A percentile compares a stretch with the other conserved stretches of the same genome.
Conservation (phyloP, 176 grass and related monocot species). For the Panicum miliaceum region DNA sequence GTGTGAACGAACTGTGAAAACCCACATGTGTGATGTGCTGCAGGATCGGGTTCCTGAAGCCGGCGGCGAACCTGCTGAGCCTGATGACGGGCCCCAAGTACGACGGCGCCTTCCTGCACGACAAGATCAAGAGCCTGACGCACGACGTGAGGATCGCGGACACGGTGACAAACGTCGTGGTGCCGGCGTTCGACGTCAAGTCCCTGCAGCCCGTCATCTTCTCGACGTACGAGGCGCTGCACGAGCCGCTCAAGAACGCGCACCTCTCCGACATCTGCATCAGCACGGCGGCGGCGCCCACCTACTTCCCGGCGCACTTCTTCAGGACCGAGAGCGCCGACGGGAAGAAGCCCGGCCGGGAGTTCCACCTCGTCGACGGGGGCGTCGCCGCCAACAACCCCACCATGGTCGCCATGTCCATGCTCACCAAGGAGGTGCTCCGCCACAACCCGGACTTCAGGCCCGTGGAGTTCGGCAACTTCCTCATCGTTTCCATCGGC, state of each 20-base stretch:
- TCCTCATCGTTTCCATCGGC: conserved; percentile 67
- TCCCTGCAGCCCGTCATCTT: conserved; percentile 62
- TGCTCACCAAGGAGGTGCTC: conserved; percentile 53
- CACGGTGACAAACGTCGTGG: conserved; percentile 60
- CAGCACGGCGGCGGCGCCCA: conserved; percentile 71
- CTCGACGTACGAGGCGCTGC: conserved; percentile 56
- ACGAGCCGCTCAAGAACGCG: conserved; percentile 48
- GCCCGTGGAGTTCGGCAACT: conserved; percentile 46
- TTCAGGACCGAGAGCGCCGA: conserved; percentile 7
- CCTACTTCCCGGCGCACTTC: conserved; percentile 60
- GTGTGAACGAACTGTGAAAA: too few relatives aligned
- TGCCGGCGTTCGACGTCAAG: conserved; percentile 69
- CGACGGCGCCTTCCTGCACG: conserved; percentile 57
- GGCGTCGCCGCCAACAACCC: conserved; percentile 77
- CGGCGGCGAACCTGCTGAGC: not conserved
- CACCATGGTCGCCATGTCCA: conserved; percentile 48
- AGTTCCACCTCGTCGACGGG: conserved; percentile 66
- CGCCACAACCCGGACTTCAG: conserved; percentile 52
- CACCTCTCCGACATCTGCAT: conserved; percentile 77
- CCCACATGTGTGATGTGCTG: not conserved
- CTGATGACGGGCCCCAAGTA: conserved; percentile 43
- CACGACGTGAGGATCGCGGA: conserved; percentile 33
- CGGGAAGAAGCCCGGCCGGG: not conserved
- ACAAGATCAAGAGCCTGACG: conserved; percentile 51
- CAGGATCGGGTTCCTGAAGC: conserved; percentile 19